Evolutionary conservation across 139 green algal species (phyloP), one percentile per base, ranked within the genome.

Genomic region (Spirogloea muscicola): DNA sequence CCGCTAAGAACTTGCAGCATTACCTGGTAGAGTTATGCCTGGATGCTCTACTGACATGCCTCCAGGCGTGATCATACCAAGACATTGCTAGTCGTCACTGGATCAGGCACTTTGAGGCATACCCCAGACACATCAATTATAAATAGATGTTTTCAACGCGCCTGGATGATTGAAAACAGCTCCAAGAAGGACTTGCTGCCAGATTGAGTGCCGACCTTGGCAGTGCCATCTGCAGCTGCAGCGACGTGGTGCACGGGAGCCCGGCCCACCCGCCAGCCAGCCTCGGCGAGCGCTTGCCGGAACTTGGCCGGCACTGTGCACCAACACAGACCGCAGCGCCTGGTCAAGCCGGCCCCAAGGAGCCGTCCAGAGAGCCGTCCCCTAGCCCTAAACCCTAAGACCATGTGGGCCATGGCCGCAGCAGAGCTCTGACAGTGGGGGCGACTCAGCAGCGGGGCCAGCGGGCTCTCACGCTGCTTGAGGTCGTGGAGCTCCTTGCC

Each of bases 201-300:
- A 55, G 46, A 21, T 21, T 31, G 21, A 55, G 21, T 55, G 46
- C 52, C 9, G 7, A 62, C 65, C 65, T 77, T 77, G 21, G 68
- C 42, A 10, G 68, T 77, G 37, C 68, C 68, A 36, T 77, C 68
- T 29, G 58, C 34, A 27, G 68, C 18, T 25, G 68, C 60, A 10
- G 60, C 68, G 9, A 77, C 59, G 34, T 72, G 58, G 36, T 77
- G 68, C 33, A 77, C 60, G 13, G 68, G 68, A 46, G 40, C 21
- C 1, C 68, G 60, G 27, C 68, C 68, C 31, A 73, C 68, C 2
- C 21, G 16, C 18, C 52, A 77, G 1, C 68, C 68, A 9, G 25
- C 39, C 58, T 78, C 58, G 25, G 34, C 1, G n/a, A 77, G n/a
- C 13, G 16, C n/a, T 25, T 77, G 38, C 7, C 68, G 68, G 13